Conservation (phyloP, 257 asterid genomes). For the Buddleja alternifolia region DNA sequence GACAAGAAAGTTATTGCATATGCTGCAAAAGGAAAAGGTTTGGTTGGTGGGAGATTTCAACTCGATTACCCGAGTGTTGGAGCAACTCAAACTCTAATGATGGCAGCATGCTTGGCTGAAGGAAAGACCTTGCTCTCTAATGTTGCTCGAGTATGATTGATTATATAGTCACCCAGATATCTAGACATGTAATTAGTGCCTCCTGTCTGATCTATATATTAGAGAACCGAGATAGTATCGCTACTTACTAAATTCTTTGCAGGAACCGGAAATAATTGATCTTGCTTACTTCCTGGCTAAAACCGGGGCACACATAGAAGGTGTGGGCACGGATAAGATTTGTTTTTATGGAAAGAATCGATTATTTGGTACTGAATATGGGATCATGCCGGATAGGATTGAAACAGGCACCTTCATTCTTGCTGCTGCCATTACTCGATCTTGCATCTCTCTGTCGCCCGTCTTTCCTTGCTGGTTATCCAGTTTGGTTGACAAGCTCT, state of each 20-base stretch:
- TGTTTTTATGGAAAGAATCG: constrained; percentile 32
- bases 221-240: too few species aligned
- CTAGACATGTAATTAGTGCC: too few species aligned
- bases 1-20: constrained; percentile 42
- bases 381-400: constrained; percentile 48
- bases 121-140: constrained; percentile 45
- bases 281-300: constrained; percentile 42
- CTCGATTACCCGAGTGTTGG: constrained; percentile 56
- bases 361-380: constrained; percentile 37
- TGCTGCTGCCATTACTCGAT: constrained; percentile 55
- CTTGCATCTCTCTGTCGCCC: constrained; percentile 42
- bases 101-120: constrained; percentile 54
- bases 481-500: constrained; percentile 36
- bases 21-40: constrained; percentile 41
- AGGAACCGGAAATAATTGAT: constrained; percentile 56
- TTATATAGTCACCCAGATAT: constrained; percentile 8
- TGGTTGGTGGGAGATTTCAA: constrained; percentile 45
- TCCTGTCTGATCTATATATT: too few species aligned
- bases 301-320: constrained; percentile 43
- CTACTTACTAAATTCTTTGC: neutral
- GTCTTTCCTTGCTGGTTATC: constrained; percentile 25
- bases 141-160: constrained; percentile 47
- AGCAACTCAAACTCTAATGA: constrained; percentile 58
- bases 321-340: constrained; percentile 42
- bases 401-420: constrained; percentile 49